Base-by-base conservation (phyloP, 176 grass and related monocot genomes). In the Carex kokanica region DNA sequence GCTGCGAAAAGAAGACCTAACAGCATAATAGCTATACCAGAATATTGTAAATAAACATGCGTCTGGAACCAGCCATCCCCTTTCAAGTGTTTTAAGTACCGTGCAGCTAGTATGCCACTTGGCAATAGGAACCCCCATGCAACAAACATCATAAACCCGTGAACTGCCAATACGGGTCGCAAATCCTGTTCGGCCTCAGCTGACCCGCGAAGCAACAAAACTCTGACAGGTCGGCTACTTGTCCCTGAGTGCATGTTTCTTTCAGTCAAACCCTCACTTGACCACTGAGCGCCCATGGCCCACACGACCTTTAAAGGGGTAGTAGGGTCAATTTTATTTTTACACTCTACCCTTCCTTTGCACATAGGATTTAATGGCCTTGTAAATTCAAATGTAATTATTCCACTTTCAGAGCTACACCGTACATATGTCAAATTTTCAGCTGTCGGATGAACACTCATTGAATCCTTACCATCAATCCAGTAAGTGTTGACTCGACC, bases 111-210 rank as follows among this genome's bases (percentile, higher is more conserved):
- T 57, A 95, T 84, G 16, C 92, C 93, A 63, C 91, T 86, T 4
- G 91, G 91, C 51, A 95, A 71, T 34, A 95, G 31, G 49, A 95
- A 56, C 20, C 91, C 93, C 95, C 91, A 98, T 12, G 96, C 86
- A 34, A 98, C 89, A 84, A 98, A 98, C 96, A 98, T 98, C 93
- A 98, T 95, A 29, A 98, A 93, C 0, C 93, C 96, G 64, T 95
- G 92, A 84, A 98, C 90, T 36, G 89, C 93, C 45, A 98, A 84
- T 74, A 98, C 91, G 0, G 92, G 91, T 4, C 86, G 88, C 18
- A 93, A 59, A 40, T 98, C 96, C 88, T 98, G 81, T 63, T 93
- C 86, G 2, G 88, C 96, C 56, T 95, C 93, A 5, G 93, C 89
- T 69, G 88, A 88, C 0, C 96, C 93, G 12, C 90, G 88, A 58